Evolutionary conservation across 768 basidiomycete species (phyloP).

Genomic region (Suillus subluteus): DNA sequence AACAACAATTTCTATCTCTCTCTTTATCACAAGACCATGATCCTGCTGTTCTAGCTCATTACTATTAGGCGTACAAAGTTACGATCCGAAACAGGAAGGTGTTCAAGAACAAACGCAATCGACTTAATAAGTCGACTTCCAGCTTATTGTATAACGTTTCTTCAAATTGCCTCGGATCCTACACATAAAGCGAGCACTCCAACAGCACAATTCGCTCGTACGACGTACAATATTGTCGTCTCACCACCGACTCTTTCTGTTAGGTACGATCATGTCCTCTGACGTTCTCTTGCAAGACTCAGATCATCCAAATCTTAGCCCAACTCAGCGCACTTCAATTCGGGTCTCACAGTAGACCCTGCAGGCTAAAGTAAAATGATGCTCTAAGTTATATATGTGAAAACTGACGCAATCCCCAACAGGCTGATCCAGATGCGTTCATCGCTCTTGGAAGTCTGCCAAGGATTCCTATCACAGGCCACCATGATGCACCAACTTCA

Average conservation of each 20-base stretch:
- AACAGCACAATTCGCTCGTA: conserved; percentile 1
- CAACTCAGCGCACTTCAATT: conserved; percentile 64
- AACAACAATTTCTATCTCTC: not conserved
- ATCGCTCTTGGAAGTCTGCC: too few species aligned
- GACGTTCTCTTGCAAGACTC: conserved; percentile 33
- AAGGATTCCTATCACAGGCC: too few species aligned
- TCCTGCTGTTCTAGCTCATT: not conserved
- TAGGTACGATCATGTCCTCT: conserved; percentile 30
- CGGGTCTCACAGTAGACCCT: conserved; percentile 68
- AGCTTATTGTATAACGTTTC: too few species aligned
- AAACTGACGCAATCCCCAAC: too few species aligned
- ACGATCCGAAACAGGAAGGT: not conserved
- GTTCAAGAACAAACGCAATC: too few species aligned
- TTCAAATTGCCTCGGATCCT: not conserved
- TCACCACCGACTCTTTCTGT: conserved; percentile 12
- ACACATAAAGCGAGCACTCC: not conserved
- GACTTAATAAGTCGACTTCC: too few species aligned
- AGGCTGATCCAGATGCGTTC: too few species aligned
- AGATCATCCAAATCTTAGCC: conserved; percentile 35
- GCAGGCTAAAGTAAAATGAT: conserved; percentile 63
- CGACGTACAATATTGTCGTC: not conserved
- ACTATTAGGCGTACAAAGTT: not conserved
- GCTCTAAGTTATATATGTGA: too few species aligned
- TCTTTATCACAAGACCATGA: not conserved
- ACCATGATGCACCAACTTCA: too few species aligned